Evolutionary conservation across 1,139 yeast genomes (phyloP).

Genomic region (Hyphopichia buzzinii): DNA sequence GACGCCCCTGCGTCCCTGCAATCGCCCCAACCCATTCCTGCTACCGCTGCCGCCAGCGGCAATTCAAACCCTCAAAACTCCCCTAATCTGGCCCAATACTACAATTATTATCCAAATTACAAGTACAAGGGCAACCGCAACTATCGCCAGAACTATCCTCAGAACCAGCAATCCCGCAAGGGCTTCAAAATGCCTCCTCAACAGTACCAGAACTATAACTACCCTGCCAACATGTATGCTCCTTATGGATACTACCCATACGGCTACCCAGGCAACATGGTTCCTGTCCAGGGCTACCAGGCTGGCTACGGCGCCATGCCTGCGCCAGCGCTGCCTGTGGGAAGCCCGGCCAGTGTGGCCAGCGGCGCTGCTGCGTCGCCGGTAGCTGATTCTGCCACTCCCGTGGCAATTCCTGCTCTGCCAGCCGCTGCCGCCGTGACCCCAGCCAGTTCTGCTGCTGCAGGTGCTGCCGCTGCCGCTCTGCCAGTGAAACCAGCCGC

Average conservation of each 20-base stretch:
- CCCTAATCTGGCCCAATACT: too few relatives aligned
- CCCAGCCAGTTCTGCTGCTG: conserved; percentile 11
- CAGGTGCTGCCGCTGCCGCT: conserved; percentile 7
- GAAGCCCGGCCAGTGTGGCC: conserved; percentile 2
- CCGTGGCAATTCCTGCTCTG: too few relatives aligned
- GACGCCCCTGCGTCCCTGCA: too few relatives aligned
- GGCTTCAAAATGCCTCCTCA: background rate
- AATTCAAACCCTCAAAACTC: too few relatives aligned
- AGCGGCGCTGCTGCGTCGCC: conserved; percentile 1
- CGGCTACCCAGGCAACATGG: conserved; percentile 13
- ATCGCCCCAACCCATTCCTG: too few relatives aligned
- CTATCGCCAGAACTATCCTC: conserved; percentile 1
- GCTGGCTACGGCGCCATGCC: conserved; percentile 5
- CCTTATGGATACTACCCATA: conserved; percentile 19
- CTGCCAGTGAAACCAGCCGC: background rate
- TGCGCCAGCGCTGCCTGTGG: background rate
- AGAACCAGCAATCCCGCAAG: background rate
- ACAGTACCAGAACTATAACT: conserved; percentile 14
- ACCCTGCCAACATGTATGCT: conserved; percentile 16
- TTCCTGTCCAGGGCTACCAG: conserved; percentile 8
- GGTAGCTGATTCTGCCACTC: conserved; percentile 30
- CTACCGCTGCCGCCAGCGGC: too few relatives aligned
- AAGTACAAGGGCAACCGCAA: background rate
- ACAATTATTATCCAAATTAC: background rate
- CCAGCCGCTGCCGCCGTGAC: conserved; percentile 13